These are phyloP conservation scores for Amanita rubescens DNA, from an alignment of 768 basidiomycete genomes.

Conservation along the genomic window DNA sequence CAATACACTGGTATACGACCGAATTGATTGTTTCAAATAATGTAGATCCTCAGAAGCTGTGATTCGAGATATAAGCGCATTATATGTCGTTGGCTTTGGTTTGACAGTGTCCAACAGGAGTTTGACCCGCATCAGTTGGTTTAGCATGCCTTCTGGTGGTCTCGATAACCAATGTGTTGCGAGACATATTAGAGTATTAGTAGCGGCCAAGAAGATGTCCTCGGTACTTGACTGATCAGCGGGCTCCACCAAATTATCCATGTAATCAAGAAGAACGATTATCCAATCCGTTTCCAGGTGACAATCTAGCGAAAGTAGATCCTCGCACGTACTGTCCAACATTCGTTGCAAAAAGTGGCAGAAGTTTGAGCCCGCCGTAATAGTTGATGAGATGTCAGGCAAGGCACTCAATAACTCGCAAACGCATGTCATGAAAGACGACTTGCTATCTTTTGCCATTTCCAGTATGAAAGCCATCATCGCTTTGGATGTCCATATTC, in stretches of 20 bases:
- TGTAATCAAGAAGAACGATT: neutral
- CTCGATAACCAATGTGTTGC: slow-evolving; percentile 8
- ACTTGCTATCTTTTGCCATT: neutral
- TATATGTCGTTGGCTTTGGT: slow-evolving; percentile 19
- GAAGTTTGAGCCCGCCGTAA: neutral
- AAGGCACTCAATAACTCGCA: neutral
- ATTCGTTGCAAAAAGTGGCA: neutral
- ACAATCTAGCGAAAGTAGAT: neutral
- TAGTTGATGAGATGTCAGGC: slow-evolving; percentile 21
- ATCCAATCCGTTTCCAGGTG: neutral
- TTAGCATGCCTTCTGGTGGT: neutral
- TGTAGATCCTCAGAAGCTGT: slow-evolving; percentile 10
- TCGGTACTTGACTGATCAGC: neutral
- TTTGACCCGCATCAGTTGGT: slow-evolving; percentile 1
- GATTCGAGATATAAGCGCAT: slow-evolving; percentile 11
- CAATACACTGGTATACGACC: slow-evolving; percentile 23
- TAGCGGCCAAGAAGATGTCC: neutral
- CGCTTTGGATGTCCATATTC: slow-evolving; percentile 37
- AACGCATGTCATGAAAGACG: slow-evolving; percentile 3
- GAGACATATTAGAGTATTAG: slow-evolving; percentile 1
- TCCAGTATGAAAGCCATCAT: slow-evolving; percentile 11
- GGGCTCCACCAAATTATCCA: neutral
- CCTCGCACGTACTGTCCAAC: neutral
- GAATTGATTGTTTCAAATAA: slow-evolving; percentile 12
- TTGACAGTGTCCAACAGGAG: slow-evolving; percentile 7